Base-by-base conservation (phyloP, 768 basidiomycete species). In the Pleurotus pulmonarius region DNA sequence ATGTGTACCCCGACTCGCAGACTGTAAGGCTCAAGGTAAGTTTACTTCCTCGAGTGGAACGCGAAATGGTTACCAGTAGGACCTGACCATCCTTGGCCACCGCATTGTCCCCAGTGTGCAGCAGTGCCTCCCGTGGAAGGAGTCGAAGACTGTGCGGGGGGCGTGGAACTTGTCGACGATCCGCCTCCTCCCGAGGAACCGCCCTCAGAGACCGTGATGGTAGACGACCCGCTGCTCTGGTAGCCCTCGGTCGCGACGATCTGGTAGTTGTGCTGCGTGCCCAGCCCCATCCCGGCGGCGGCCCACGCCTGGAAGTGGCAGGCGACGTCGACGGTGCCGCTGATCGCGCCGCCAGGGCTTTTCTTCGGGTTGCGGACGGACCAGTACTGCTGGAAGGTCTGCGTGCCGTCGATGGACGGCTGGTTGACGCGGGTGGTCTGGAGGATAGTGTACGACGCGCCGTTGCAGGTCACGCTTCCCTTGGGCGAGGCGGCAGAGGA, bases 201-300 rank as follows among this genome's bases (percentile, higher is more conserved):
- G 15, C 48, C 48, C 18, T 60, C 61, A 0, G 66, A 70, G 15
- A 48, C 34, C n/a, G 40, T 39, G 47, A 43, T 41, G 1, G 49
- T 18, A 18, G 70, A 72, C 53, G 80, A 69, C 24, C 80, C 78
- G 57, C 70, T 75, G 66, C 72, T 74, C 58, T 68, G 59, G 65
- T 76, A 75, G 3, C 75, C 75, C 57, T 80, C 78, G 6, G 75
- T 75, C 24, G 78, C 77, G 55, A 79, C 63, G 55, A 80, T 77
- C 70, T 78, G 76, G 64, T 78, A 78, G 61, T 72, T 68, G 66
- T 70, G 69, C 26, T n/a, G 6, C 41, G 68, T 61, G n/a, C 75
- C 77, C 58, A 79, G 56, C 16, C 58, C 59, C 71, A 80, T 64
- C 8, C 77, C 77, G 15, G 69, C 57, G 5, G 53, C 56, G 20